Conservation (phyloP, 768 basidiomycete genomes). For the Boletus edulis region DNA sequence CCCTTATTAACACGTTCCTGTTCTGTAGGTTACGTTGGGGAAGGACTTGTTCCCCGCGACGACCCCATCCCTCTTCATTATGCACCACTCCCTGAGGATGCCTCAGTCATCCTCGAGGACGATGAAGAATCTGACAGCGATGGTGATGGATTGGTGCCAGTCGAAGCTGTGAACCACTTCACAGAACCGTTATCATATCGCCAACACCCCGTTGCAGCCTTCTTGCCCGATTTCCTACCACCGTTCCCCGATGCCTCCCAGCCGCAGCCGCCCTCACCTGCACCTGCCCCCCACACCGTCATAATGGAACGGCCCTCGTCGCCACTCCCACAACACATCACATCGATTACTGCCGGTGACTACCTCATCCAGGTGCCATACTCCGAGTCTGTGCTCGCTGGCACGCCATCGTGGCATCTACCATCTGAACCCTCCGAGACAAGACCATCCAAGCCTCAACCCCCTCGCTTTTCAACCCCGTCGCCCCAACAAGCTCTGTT, state of each 20-base stretch:
- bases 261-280: slow-evolving; percentile 34
- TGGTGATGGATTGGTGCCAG: background rate
- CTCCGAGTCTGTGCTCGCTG: slow-evolving; percentile 65
- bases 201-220: slow-evolving; percentile 31
- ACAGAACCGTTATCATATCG: slow-evolving; percentile 28
- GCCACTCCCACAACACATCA: slow-evolving; percentile 43
- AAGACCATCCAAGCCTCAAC: slow-evolving; percentile 16
- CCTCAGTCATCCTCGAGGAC: slow-evolving; percentile 23
- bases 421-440: slow-evolving; percentile 40
- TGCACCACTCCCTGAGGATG: slow-evolving; percentile 31
- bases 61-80: slow-evolving; percentile 56
- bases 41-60: slow-evolving; percentile 56
- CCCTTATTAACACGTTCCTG: slow-evolving; percentile 16
- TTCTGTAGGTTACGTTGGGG: slow-evolving; percentile 54
- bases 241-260: slow-evolving; percentile 32
- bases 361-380: slow-evolving; percentile 74
- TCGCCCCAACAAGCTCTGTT: slow-evolving; percentile 64
- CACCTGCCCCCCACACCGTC: slow-evolving; percentile 32
- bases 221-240: slow-evolving; percentile 33
- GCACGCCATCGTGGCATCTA: slow-evolving; percentile 67
- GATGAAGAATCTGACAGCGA: slow-evolving; percentile 29
- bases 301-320: slow-evolving; percentile 35
- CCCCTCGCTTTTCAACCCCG: slow-evolving; percentile 43
- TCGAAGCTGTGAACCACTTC: slow-evolving; percentile 21
- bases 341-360: slow-evolving; percentile 53